A percentile compares a stretch with the other conserved stretches of the same genome.
Evolutionary conservation across 768 basidiomycete species (phyloP).

Genomic region (Boletus vermiculosoides): DNA sequence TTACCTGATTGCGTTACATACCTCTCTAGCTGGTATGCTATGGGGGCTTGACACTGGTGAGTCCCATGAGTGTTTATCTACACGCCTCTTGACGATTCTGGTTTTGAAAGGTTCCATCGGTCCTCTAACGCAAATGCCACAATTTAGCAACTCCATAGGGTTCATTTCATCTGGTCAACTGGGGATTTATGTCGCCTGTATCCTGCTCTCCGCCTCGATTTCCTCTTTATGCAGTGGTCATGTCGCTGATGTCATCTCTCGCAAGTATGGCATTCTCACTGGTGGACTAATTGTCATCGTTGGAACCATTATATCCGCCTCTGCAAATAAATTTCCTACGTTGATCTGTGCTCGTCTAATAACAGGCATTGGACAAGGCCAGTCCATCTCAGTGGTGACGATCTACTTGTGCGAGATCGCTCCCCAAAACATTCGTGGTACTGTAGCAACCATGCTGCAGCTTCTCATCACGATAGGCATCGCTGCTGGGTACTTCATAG

Average conservation of each 20-base stretch:
- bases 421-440: slow-evolving; percentile 41
- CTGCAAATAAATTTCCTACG: slow-evolving; percentile 34
- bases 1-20: slow-evolving; percentile 26
- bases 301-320: slow-evolving; percentile 41
- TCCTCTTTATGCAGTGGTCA: slow-evolving; percentile 42
- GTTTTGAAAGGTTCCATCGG: slow-evolving; percentile 37
- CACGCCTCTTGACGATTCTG: background rate
- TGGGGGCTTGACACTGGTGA: slow-evolving; percentile 35
- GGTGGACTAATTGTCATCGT: slow-evolving; percentile 43
- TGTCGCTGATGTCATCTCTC: slow-evolving; percentile 45
- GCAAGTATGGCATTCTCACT: slow-evolving; percentile 44
- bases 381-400: slow-evolving; percentile 43
- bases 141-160: slow-evolving; percentile 41
- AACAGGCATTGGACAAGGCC: slow-evolving; percentile 46
- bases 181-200: slow-evolving; percentile 44
- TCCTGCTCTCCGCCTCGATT: slow-evolving; percentile 42
- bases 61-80: background rate
- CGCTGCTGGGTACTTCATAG: slow-evolving; percentile 33
- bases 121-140: slow-evolving; percentile 46
- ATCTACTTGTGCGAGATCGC: slow-evolving; percentile 43
- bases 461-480: slow-evolving; percentile 45
- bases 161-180: slow-evolving; percentile 37
- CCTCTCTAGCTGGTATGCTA: slow-evolving; percentile 30
- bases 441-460: slow-evolving; percentile 41
- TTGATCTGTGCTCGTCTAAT: slow-evolving; percentile 46